Evolutionary conservation across 768 basidiomycete genomes (phyloP).

Genomic region (Mycena rosella): DNA sequence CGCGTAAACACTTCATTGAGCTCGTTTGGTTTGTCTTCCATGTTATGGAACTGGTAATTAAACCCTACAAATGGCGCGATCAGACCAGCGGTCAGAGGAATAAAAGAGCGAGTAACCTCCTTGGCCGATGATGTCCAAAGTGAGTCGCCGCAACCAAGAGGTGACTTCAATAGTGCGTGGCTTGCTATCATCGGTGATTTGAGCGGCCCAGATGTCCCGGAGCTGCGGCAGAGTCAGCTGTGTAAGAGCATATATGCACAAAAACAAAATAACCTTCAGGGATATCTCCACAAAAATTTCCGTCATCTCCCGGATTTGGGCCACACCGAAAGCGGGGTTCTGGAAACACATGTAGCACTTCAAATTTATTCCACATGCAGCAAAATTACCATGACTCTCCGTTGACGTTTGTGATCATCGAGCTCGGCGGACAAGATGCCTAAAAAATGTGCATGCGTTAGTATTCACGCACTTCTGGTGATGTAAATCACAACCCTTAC

Average conservation of each 20-base stretch:
- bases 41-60: conserved; percentile 50
- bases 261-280: conserved; percentile 38
- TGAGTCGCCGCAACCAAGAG: conserved; percentile 50
- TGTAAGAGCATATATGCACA: not conserved
- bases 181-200: conserved; percentile 36
- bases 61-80: conserved; percentile 46
- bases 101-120: conserved; percentile 45
- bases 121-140: conserved; percentile 58
- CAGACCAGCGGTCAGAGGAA: not conserved
- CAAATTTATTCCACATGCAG: not conserved
- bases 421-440: conserved; percentile 55
- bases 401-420: conserved; percentile 53
- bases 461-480: not conserved
- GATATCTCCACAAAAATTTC: conserved; percentile 53
- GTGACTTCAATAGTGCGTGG: conserved; percentile 45
- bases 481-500: not conserved
- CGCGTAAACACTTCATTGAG: conserved; percentile 49
- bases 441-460: conserved; percentile 12
- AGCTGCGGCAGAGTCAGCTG: conserved; percentile 38
- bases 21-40: conserved; percentile 46
- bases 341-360: conserved; percentile 25
- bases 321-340: conserved; percentile 62
- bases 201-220: conserved; percentile 49
- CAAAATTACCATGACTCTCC: conserved; percentile 16
- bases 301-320: conserved; percentile 55